Evolutionary conservation across 345 rosid species (phyloP).

Genomic region (Dimocarpus longan): DNA sequence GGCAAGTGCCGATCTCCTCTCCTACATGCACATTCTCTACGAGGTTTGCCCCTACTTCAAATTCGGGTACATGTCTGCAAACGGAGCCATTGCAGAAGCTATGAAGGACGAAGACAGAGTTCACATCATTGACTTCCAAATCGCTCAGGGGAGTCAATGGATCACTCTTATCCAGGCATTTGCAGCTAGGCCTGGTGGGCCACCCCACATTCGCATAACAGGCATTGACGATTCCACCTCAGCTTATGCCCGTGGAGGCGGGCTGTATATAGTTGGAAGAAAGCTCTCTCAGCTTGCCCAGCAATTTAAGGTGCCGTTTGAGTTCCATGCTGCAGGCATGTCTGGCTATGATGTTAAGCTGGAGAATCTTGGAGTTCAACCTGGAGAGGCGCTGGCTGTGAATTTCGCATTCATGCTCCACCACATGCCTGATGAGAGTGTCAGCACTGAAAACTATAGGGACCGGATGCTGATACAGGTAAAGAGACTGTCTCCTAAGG

Average conservation of each 20-base stretch:
- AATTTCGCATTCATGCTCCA: constrained; percentile 88
- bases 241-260: constrained; percentile 89
- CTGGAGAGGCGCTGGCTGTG: constrained; percentile 78
- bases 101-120: constrained; percentile 82
- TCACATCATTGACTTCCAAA: constrained; percentile 89
- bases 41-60: constrained; percentile 95
- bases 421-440: constrained; percentile 90
- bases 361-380: constrained; percentile 45
- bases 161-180: constrained; percentile 87
- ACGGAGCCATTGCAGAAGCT: constrained; percentile 96
- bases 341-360: constrained; percentile 53
- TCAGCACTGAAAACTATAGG: constrained; percentile 72
- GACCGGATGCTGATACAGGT: constrained; percentile 73
- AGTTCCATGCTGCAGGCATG: constrained; percentile 66
- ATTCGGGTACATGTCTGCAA: constrained; percentile 95
- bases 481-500: constrained; percentile 73
- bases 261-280: constrained; percentile 61
- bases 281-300: constrained; percentile 63
- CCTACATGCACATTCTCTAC: constrained; percentile 74
- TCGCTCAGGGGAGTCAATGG: constrained; percentile 94
- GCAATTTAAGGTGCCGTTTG: constrained; percentile 74
- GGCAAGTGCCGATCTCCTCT: constrained; percentile 63
- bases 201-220: constrained; percentile 81
- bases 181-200: constrained; percentile 89
- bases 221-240: constrained; percentile 74